Percentiles rank a stretch among this genome's conserved stretches.
These are phyloP conservation scores for Corrigiola litoralis DNA, from an alignment of 179 eudicot genomes.

Conservation along the genomic window DNA sequence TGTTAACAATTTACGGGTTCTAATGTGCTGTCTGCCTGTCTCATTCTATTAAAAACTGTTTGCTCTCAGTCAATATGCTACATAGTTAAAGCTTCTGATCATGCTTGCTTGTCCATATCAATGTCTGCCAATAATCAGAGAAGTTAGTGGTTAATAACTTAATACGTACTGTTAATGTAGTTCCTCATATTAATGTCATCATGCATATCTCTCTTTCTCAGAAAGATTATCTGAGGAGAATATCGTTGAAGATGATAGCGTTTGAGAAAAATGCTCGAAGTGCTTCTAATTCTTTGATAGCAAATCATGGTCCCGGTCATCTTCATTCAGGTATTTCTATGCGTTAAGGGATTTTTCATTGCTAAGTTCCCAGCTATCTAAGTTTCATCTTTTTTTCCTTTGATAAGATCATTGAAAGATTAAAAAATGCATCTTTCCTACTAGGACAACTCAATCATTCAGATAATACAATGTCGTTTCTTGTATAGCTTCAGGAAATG, in stretches of 20 bases:
- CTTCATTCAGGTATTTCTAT: conserved; percentile 13
- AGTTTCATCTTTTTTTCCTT: background rate
- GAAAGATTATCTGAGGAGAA: conserved; percentile 17
- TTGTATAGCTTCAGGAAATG: conserved; percentile 2
- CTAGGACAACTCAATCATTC: too few species aligned
- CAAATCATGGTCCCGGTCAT: conserved; percentile 10
- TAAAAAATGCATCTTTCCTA: too few species aligned
- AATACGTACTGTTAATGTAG: background rate
- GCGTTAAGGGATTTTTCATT: background rate
- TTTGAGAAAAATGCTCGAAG: background rate
- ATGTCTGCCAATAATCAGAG: background rate
- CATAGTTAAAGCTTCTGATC: background rate
- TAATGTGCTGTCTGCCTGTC: too few species aligned
- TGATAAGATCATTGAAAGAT: too few species aligned
- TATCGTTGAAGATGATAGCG: background rate
- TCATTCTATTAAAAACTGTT: too few species aligned
- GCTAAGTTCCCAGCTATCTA: background rate
- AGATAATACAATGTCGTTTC: background rate
- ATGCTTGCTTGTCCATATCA: background rate
- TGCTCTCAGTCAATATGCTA: background rate
- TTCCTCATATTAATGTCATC: conserved; percentile 7
- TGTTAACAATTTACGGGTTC: too few species aligned
- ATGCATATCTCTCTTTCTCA: background rate
- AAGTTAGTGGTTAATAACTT: background rate
- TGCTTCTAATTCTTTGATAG: conserved; percentile 2